These are phyloP conservation scores for Trametes polyzona DNA, from an alignment of 1,284 basidiomycete species.

Conservation along the genomic window DNA sequence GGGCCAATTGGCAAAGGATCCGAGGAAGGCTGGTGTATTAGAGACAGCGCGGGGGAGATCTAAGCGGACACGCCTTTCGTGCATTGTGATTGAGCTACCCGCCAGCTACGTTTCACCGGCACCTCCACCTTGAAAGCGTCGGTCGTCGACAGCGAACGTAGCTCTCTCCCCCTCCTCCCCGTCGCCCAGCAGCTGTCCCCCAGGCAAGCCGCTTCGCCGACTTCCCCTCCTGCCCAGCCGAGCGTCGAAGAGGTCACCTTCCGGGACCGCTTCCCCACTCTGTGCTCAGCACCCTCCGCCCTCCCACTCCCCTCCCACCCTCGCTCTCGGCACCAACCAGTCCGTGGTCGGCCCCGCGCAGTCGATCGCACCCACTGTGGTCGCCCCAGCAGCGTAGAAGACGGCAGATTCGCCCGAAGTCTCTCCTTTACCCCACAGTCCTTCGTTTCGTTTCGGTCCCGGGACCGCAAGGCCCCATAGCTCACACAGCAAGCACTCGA, in stretches of 20 bases:
- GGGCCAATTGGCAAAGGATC: constrained; percentile 34
- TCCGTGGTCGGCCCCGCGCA: constrained; percentile 12
- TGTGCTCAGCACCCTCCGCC: constrained; percentile 9
- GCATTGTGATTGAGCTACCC: constrained; percentile 34
- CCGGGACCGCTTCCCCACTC: constrained; percentile 22
- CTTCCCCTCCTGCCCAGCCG: constrained; percentile 9
- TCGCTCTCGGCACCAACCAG: constrained; percentile 15
- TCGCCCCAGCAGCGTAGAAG: constrained; percentile 26
- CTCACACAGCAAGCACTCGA: constrained; percentile 20
- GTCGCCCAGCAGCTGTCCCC: constrained; percentile 21
- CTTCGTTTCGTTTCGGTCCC: constrained; percentile 28
- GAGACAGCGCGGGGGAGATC: constrained; percentile 28
- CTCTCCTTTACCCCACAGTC: constrained; percentile 31
- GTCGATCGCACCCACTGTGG: constrained; percentile 21
- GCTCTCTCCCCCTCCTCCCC: constrained; percentile 17
- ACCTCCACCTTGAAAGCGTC: constrained; percentile 33
- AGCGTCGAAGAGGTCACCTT: constrained; percentile 25
- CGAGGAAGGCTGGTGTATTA: constrained; percentile 32
- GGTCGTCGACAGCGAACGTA: constrained; percentile 33
- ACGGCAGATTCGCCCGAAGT: constrained; percentile 29
- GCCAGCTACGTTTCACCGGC: constrained; percentile 30
- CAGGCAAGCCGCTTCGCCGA: constrained; percentile 24
- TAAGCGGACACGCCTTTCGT: constrained; percentile 37
- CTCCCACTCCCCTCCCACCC: no score
- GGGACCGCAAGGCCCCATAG: constrained; percentile 21